Evolutionary conservation across 225 moss, liverwort and hornwort genomes (phyloP).

Genomic region (Asterella californica): DNA sequence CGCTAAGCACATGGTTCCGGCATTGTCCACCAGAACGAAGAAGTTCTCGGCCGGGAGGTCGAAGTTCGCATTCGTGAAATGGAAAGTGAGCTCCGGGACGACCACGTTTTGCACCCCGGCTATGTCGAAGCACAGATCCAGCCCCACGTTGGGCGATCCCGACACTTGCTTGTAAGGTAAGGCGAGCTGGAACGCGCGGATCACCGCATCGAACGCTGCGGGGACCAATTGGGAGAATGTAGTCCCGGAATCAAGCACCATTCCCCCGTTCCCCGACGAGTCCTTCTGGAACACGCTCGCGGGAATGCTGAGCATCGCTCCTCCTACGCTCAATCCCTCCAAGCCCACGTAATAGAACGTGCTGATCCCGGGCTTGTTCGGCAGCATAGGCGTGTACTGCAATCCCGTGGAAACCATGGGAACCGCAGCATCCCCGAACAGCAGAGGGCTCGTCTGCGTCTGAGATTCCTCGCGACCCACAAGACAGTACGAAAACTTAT

Average conservation of each 20-base stretch:
- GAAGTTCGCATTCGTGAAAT: conserved; percentile 65
- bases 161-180: conserved; percentile 46
- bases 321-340: conserved; percentile 31
- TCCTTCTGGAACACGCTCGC: conserved; percentile 27
- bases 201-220: conserved; percentile 58
- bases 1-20: conserved; percentile 66
- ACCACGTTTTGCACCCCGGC: conserved; percentile 49
- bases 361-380: conserved; percentile 23
- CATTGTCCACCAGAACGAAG: conserved; percentile 68
- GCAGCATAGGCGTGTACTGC: conserved; percentile 39
- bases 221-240: conserved; percentile 70
- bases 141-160: conserved; percentile 53
- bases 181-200: conserved; percentile 46
- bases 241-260: conserved; percentile 77
- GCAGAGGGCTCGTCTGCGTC: conserved; percentile 36
- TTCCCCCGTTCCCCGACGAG: conserved; percentile 50
- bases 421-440: conserved; percentile 39
- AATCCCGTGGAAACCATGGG: conserved; percentile 24
- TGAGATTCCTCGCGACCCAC: conserved; percentile 29
- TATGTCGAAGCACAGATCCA: conserved; percentile 78
- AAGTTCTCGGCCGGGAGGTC: conserved; percentile 57
- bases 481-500: conserved; percentile 46
- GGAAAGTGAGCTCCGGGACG: conserved; percentile 64
- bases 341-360: conserved; percentile 46
- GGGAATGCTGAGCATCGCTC: conserved; percentile 29